Base-by-base conservation (phyloP, 2,329 filamentous ascomycete genomes). In the Elsinoe arachidis region DNA sequence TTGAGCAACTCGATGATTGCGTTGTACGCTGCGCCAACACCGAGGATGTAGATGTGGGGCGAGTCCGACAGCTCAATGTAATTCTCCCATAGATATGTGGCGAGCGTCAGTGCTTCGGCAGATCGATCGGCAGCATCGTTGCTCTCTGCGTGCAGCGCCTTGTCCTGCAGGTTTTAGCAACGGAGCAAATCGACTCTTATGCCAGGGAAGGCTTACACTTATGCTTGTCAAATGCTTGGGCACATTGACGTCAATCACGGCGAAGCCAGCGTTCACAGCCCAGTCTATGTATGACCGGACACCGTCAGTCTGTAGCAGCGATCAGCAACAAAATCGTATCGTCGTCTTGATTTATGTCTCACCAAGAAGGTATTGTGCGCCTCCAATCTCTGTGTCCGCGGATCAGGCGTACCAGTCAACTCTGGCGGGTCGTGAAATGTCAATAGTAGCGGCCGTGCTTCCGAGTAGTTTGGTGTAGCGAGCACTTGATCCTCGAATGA, bases 21-120 rank as follows among this genome's bases (percentile, higher is more conserved):
- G 2, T 87, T 77, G 66, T 93, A 95, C 1, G 93, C 88, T 64
- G 90, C 86, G n/a, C 93, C 93, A 1, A 95, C 83, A 0, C 93
- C 92, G 67, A 99, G 78, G 19, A 99, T 77, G 67, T 95, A 88
- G 14, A 97, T 82, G 55, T 92, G 83, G 5, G 85, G 83, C 0
- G 81, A 78, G 2, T 86, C 76, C 57, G 76, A 80, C 53, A 85
- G 84, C 76, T 96, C 88, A 17, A 99, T 83, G 67, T 96, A 96
- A 68, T 99, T 99, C 65, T 96, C 91, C 93, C 93, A 99, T 12
- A 99, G 76, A 67, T 96, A 97, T 60, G 81, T 84, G 3, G 92
- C 83, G 10, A 96, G 75, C 60, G 92, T 85, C 61, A 87, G 83
- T 0, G 78, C 80, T 56, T 77, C 76, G 21, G 69, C 69, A 7